These are phyloP conservation scores for Pythium rhizo-oryzae DNA, from an alignment of 352 stramenopile genomes.

Conservation along the genomic window DNA sequence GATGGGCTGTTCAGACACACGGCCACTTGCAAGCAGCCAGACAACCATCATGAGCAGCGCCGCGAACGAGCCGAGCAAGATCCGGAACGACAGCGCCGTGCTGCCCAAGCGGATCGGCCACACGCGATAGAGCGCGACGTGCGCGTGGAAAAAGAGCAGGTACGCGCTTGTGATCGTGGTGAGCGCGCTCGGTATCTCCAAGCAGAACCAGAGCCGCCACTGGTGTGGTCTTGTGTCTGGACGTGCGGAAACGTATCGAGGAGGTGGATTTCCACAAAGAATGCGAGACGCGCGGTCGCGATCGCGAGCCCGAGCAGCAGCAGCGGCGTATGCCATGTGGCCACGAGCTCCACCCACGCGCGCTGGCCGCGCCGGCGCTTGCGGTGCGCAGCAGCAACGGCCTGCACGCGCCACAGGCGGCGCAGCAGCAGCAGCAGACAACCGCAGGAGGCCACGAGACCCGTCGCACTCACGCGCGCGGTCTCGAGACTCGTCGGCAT, in stretches of 20 bases:
- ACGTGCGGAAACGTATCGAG: background rate
- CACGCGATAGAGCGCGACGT: slow-evolving; percentile 24
- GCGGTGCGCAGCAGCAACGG: slow-evolving; percentile 7
- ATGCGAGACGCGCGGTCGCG: slow-evolving; percentile 5
- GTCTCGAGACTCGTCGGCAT: too few relatives aligned
- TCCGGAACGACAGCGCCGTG: background rate
- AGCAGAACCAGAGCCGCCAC: slow-evolving; percentile 8
- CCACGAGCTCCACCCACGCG: slow-evolving; percentile 10
- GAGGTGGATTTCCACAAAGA: slow-evolving; percentile 13
- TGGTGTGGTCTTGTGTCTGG: too few relatives aligned
- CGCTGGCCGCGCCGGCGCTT: background rate
- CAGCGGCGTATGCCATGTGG: slow-evolving; percentile 26
- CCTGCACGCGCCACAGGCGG: slow-evolving; percentile 9
- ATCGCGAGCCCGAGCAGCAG: slow-evolving; percentile 18
- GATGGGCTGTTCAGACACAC: background rate
- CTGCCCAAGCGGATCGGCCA: slow-evolving; percentile 15
- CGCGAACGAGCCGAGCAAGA: slow-evolving; percentile 3
- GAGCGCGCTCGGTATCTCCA: slow-evolving; percentile 21
- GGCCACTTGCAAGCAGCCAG: background rate
- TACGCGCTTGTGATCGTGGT: slow-evolving; percentile 11
- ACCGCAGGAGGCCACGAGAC: slow-evolving; percentile 1
- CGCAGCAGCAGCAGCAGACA: slow-evolving; percentile 15
- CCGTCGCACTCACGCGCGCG: slow-evolving; percentile 1
- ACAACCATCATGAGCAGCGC: slow-evolving; percentile 8
- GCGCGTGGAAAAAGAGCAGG: slow-evolving; percentile 21